Base-by-base conservation (phyloP, 495 filamentous ascomycete species). In the Neurospora sp. region DNA sequence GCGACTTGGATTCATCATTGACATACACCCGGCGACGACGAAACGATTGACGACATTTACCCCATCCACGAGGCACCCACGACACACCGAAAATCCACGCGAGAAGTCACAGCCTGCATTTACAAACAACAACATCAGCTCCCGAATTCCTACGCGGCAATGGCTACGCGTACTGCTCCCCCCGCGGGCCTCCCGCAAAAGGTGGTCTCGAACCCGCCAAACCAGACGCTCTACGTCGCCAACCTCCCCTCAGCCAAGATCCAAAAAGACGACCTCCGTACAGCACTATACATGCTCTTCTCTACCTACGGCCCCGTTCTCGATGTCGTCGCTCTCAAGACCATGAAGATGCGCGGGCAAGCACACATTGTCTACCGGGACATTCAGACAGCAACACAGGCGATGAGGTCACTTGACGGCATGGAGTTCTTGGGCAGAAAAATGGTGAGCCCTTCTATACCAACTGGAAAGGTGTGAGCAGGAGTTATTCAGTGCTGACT, bases 331-430 rank as follows among this genome's bases (percentile, higher is more conserved):
- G 92, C 93, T 40, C 86, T 97, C 78, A 94, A 93, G 82, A 96
- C 93, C 0, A 85, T 85, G 77, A 94, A 94, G 83, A 95, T 97
- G 92, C 92, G 96, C 42, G 96, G 96, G 3, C 96, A 98, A 81
- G 96, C 96, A 71, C 95, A 98, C 79, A 86, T 99, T 69, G 93
- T 95, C 4, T 98, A 93, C 81, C 89, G 92, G 74, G 96, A 99
- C 79, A 84, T 95, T 14, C 91, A 95, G 73, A 88, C 91, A 4
- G 94, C 93, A 66, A 96, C 94, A 39, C 93, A 96, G 78, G 96
- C 96, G 3, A 91, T 98, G 90, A 86, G 95, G 72, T 89, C 92
- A 39, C 84, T 97, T 37, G 91, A 98, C 76, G 93, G 93, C 0
- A 93, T 94, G 77, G 89, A 95, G 18, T 93, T 98, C 76, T 91